A percentile compares a stretch with the other conserved stretches of the same genome.
phyloP scores from a whole-genome alignment of 192 early-diverging fungal genomes.

The Backusella tarrabulga region DNA sequence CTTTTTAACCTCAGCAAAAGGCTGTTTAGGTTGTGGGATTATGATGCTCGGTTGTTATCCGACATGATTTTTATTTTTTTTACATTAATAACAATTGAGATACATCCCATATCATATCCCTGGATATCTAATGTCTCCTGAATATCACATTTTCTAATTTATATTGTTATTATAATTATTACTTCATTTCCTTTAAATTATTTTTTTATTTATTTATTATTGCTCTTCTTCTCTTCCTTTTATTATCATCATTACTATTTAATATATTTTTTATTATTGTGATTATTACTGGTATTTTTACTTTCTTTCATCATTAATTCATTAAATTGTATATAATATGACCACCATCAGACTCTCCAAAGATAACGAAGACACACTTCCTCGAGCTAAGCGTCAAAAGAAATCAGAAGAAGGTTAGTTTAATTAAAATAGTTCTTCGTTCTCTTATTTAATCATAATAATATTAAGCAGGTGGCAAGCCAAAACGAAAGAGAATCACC shows the following conservation, averaged over 20 bases:
- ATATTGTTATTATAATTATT: not conserved
- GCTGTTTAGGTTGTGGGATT: not conserved
- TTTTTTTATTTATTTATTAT: not conserved
- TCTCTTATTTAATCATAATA: not conserved
- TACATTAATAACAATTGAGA: not conserved
- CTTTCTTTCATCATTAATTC: not conserved
- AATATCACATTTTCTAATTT: conserved; percentile 10
- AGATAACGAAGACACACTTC: not conserved
- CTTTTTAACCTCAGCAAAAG: not conserved
- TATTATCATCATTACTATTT: not conserved
- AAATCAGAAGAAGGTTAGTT: conserved; percentile 6
- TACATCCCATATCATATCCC: not conserved
- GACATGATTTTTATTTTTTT: not conserved
- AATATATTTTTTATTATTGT: not conserved
- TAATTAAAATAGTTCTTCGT: not conserved
- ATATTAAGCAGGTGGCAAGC: conserved; percentile 36
- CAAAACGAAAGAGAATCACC: conserved; percentile 76
- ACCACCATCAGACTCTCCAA: not conserved
- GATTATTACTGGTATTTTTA: not conserved
- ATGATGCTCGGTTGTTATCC: not conserved
- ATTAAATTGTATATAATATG: not conserved
- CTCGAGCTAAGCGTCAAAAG: conserved; percentile 9
- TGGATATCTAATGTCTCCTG: conserved; percentile 6
- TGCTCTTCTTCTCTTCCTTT: not conserved
- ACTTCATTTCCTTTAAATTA: not conserved